Base-by-base conservation (phyloP, 2,329 filamentous ascomycete genomes). In the Exophiala alcalophila region DNA sequence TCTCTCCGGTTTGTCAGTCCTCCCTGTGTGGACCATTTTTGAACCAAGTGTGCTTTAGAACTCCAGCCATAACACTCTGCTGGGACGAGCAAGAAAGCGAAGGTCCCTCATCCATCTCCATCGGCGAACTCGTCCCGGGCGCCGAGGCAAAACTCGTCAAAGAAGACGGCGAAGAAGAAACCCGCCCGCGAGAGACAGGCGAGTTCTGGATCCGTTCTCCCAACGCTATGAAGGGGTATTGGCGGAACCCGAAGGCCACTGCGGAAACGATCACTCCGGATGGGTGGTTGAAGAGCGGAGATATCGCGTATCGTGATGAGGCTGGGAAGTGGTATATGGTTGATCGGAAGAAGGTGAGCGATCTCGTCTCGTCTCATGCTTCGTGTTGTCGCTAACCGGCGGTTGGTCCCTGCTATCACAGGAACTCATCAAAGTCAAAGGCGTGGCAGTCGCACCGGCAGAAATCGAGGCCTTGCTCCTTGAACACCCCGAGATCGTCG, bases 201-300 rank as follows among this genome's bases (percentile, higher is more conserved):
- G 91, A 97, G 68, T 89, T 97, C 61, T 87, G 83, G 74, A 84
- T 97, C 56, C 83, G 86, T 46, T 91, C 92, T 39, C 72, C 73
- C 32, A 74, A 83, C 49, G 83, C 96, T 33, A 78, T 86, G 44
- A 74, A 74, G 21, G 83, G 81, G 25, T 97, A 97, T 69, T 90
- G 83, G 61, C 74, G 92, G 46, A 86, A 96, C 61, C 81, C 85
- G 10, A 81, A 91, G 57, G 90, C 96, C 69, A 95, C 88, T 4
- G 75, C 74, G 58, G 83, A 84, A 61, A 76, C 84, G 3, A 76
- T 91, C 52, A 89, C 86, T 1, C 64, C 79, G 2, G 91, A 95
- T 58, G 89, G 89, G 34, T 97, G 92, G 92, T 96, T 97, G 77
- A 90, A 85, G 76, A 94, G 88, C 9, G 91, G 91, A 49, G 91